phyloP scores from a whole-genome alignment of 176 grass and related monocot species.

The Carex kokanica region DNA sequence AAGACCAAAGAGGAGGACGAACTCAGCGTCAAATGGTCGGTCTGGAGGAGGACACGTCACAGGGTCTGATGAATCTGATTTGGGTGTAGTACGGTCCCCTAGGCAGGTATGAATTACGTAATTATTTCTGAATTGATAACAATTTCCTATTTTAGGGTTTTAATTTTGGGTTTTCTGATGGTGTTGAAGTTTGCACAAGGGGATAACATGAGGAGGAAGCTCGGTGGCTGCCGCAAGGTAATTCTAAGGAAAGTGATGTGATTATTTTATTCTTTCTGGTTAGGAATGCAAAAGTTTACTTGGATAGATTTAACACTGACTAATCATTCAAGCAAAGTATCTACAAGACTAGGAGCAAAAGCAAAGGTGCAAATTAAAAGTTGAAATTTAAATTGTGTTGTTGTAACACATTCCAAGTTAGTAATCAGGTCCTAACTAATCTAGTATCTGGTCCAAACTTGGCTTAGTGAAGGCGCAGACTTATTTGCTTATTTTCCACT shows the following conservation, averaged over 20 bases:
- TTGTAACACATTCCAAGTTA: neutral
- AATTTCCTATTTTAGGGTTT: neutral
- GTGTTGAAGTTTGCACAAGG: constrained; percentile 36
- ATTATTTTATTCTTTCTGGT: neutral
- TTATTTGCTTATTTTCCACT: neutral
- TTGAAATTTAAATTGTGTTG: constrained; percentile 5
- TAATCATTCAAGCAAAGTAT: neutral
- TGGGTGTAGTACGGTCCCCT: neutral
- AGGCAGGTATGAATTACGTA: constrained; percentile 7
- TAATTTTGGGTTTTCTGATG: constrained; percentile 18
- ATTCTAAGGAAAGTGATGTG: neutral
- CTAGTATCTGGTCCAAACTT: no score
- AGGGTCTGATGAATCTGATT: constrained; percentile 6
- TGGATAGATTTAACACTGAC: neutral
- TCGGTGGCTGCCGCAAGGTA: constrained; percentile 72
- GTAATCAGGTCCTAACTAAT: neutral
- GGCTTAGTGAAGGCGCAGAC: neutral
- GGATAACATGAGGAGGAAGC: constrained; percentile 61
- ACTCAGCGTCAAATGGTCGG: neutral
- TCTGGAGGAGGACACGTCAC: neutral
- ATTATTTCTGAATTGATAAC: neutral
- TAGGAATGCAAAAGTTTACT: neutral
- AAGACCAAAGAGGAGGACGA: constrained; percentile 45
- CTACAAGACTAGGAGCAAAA: neutral
- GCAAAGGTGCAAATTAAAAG: neutral